Conservation (phyloP, 345 rosid genomes). For the Salix caprea region DNA sequence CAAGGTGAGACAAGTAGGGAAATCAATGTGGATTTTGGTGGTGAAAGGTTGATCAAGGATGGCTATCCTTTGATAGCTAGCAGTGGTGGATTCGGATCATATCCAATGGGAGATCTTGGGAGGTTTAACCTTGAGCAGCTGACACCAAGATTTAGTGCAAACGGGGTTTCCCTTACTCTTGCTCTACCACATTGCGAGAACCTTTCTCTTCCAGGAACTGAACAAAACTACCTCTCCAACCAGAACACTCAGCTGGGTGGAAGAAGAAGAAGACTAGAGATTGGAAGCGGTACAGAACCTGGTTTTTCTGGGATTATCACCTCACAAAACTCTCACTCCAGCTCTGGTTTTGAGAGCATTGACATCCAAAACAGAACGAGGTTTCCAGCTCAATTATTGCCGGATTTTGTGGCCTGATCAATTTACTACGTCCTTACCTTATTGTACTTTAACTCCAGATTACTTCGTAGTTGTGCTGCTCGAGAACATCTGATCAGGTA, state of each 20-base stretch:
- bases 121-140: conserved; percentile 43
- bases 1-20: conserved; percentile 24
- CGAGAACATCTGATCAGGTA: not conserved
- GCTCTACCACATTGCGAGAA: conserved; percentile 55
- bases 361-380: conserved; percentile 47
- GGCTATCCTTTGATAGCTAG: conserved; percentile 9
- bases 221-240: conserved; percentile 36
- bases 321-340: conserved; percentile 36
- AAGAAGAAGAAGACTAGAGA: conserved; percentile 32
- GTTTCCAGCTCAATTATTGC: conserved; percentile 52
- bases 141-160: conserved; percentile 38
- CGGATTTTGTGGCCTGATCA: conserved; percentile 47
- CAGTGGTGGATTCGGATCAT: conserved; percentile 27
- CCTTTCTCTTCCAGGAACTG: conserved; percentile 35
- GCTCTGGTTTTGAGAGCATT: conserved; percentile 33
- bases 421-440: not conserved
- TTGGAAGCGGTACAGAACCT: conserved; percentile 24
- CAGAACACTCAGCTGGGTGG: conserved; percentile 41
- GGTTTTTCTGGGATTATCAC: conserved; percentile 32
- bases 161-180: conserved; percentile 58
- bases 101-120: conserved; percentile 37
- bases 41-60: conserved; percentile 23
- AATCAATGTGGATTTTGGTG: conserved; percentile 17
- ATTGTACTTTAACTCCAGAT: not conserved
- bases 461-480: not conserved